phyloP scores from a whole-genome alignment of 164 flowering plant species.

The Umbellularia californica region DNA sequence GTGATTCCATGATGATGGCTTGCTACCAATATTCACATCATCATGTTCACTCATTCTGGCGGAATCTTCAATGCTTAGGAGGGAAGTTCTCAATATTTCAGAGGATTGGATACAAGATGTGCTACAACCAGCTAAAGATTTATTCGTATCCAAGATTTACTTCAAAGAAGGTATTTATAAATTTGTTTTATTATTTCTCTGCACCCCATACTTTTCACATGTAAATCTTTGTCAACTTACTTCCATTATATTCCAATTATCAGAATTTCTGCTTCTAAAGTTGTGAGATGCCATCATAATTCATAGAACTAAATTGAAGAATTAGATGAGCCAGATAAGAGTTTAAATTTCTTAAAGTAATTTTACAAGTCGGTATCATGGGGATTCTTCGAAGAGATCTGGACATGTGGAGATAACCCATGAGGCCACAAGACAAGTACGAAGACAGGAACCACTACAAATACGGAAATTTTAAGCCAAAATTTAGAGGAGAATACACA shows the following conservation, averaged over 20 bases:
- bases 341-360: neutral
- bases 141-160: conserved; percentile 13
- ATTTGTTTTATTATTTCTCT: no score
- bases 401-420: no score
- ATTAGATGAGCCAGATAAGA: neutral
- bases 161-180: conserved; percentile 24
- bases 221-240: neutral
- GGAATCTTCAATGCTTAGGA: conserved; percentile 15
- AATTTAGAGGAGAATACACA: neutral
- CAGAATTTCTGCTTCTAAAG: neutral
- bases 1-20: conserved; percentile 29
- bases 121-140: conserved; percentile 6
- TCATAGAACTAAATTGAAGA: neutral
- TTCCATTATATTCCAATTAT: neutral
- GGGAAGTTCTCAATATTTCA: conserved; percentile 16
- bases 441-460: neutral
- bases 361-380: neutral
- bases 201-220: neutral
- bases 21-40: conserved; percentile 19
- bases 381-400: neutral
- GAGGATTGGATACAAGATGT: conserved; percentile 7
- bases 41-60: conserved; percentile 24
- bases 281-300: neutral
- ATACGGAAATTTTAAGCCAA: neutral
- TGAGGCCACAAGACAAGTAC: neutral